These are phyloP conservation scores for Phytophthora meadii DNA, from an alignment of 352 stramenopile genomes.

Conservation along the genomic window DNA sequence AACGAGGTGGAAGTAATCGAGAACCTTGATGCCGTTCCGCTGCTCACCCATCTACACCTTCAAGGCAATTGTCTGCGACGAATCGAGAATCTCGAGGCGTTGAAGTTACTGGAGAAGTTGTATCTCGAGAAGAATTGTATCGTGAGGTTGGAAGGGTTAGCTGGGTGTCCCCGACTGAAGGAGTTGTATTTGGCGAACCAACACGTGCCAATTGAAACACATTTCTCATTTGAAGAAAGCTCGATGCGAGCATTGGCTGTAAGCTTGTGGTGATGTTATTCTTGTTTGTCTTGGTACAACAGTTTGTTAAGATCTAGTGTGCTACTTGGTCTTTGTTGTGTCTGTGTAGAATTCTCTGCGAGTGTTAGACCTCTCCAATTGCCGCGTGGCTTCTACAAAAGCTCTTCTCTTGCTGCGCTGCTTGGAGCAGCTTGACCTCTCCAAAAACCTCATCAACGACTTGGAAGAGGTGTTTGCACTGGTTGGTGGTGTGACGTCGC, in stretches of 20 bases:
- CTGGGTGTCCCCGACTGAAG: conserved; percentile 35
- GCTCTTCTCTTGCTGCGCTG: conserved; percentile 41
- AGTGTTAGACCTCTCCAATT: conserved; percentile 72
- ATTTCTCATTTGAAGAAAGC: conserved; percentile 59
- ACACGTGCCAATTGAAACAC: conserved; percentile 19
- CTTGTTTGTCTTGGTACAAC: no score
- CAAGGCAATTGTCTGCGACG: conserved; percentile 70
- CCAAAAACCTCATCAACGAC: conserved; percentile 65
- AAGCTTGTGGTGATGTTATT: background rate
- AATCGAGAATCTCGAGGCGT: conserved; percentile 55
- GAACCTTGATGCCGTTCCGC: conserved; percentile 51
- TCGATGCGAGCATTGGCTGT: conserved; percentile 56
- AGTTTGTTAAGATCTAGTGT: background rate
- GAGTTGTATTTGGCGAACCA: conserved; percentile 80
- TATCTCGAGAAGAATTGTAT: conserved; percentile 79
- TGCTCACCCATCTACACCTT: conserved; percentile 77
- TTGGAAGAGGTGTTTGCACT: conserved; percentile 77
- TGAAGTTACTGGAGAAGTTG: conserved; percentile 69
- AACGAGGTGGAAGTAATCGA: conserved; percentile 70
- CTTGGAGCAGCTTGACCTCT: conserved; percentile 71
- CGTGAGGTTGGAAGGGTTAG: conserved; percentile 59
- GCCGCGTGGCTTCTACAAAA: conserved; percentile 39
- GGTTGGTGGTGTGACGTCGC: conserved; percentile 47
- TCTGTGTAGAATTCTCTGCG: conserved; percentile 53
- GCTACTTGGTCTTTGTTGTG: conserved; percentile 3